These are phyloP conservation scores for Geotrichum carabidarum DNA, from an alignment of 1,139 yeast species.

Conservation along the genomic window DNA sequence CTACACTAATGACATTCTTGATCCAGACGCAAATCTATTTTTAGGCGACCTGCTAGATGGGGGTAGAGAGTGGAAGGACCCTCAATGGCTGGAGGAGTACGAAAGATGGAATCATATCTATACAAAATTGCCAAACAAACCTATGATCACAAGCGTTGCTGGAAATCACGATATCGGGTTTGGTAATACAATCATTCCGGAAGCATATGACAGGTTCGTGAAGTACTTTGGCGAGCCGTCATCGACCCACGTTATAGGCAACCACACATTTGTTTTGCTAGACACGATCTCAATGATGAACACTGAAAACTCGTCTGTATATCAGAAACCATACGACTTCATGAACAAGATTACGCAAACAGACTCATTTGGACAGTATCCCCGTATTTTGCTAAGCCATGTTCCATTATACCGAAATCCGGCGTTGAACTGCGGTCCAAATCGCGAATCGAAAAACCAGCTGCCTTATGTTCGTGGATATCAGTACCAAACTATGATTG, in stretches of 20 bases:
- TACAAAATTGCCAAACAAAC: constrained; percentile 44
- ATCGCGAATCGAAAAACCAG: constrained; percentile 55
- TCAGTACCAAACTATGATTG: constrained; percentile 74
- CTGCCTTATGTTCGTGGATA: constrained; percentile 60
- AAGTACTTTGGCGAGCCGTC: constrained; percentile 68
- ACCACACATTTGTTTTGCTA: constrained; percentile 68
- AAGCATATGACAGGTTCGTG: constrained; percentile 57
- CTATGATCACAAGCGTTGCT: constrained; percentile 58
- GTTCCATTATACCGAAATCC: constrained; percentile 68
- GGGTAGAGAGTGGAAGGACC: constrained; percentile 80
- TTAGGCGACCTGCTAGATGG: constrained; percentile 94
- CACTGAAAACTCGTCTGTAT: constrained; percentile 41
- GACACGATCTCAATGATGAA: constrained; percentile 79
- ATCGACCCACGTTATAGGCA: constrained; percentile 56
- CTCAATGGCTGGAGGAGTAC: constrained; percentile 68
- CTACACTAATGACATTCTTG: constrained; percentile 51
- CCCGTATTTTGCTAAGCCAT: constrained; percentile 70
- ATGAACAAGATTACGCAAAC: constrained; percentile 27
- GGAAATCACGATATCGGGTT: constrained; percentile 97
- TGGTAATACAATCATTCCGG: constrained; percentile 57
- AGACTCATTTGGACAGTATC: constrained; percentile 38
- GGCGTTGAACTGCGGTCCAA: constrained; percentile 57
- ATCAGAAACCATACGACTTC: constrained; percentile 42
- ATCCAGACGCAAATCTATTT: constrained; percentile 73
- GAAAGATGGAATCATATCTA: constrained; percentile 63